Percentiles rank a stretch among this genome's conserved stretches.
Evolutionary conservation across 1,139 yeast species (phyloP).

Genomic region (Kodamaea fungicola): DNA sequence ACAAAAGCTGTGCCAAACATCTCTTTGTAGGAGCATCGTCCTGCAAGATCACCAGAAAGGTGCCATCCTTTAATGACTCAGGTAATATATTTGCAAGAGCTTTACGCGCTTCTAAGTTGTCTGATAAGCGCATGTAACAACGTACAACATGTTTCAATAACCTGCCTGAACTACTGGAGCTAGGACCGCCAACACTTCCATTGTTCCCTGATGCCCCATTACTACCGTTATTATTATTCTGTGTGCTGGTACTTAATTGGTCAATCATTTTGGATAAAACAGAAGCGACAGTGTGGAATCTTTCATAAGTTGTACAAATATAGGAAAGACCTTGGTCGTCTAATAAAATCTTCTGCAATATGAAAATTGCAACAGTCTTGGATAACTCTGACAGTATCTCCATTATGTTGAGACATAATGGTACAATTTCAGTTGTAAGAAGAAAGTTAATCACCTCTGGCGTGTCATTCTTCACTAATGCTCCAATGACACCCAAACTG

Average conservation of each 20-base stretch:
- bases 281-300: conserved; percentile 90
- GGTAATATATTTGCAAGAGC: conserved; percentile 84
- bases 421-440: conserved; percentile 91
- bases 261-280: conserved; percentile 88
- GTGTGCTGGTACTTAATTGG: conserved; percentile 44
- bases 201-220: neutral
- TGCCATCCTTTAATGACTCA: conserved; percentile 85
- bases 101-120: conserved; percentile 85
- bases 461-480: conserved; percentile 91
- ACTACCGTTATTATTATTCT: neutral
- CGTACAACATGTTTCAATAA: conserved; percentile 89
- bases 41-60: conserved; percentile 72
- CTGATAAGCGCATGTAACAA: conserved; percentile 87
- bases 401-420: conserved; percentile 90
- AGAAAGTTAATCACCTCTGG: conserved; percentile 91
- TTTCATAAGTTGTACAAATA: conserved; percentile 91
- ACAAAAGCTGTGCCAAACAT: conserved; percentile 78
- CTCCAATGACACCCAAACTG: conserved; percentile 94
- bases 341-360: conserved; percentile 84
- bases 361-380: conserved; percentile 94
- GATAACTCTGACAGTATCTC: conserved; percentile 92
- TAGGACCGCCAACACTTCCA: conserved; percentile 8
- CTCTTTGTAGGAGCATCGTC: conserved; percentile 89
- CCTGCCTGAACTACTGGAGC: conserved; percentile 62
- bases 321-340: conserved; percentile 91